Conservation (phyloP, 192 early-diverging fungal genomes). For the Jimgerdemannia lactiflua region DNA sequence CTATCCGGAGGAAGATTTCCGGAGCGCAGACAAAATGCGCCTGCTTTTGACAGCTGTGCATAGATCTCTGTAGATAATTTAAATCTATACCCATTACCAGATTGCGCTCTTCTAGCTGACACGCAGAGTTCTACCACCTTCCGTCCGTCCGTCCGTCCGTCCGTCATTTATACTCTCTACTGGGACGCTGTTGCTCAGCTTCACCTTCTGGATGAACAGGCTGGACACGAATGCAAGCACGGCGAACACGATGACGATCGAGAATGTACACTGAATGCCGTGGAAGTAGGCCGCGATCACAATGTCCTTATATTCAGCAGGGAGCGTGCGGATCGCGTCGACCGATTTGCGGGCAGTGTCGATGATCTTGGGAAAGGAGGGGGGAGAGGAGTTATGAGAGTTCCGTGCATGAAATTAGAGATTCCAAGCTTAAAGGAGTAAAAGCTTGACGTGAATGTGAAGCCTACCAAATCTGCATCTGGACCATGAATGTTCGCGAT, state of each 20-base stretch:
- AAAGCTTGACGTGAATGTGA: background rate
- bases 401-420: too few species aligned
- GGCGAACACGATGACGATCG: background rate
- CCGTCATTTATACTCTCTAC: too few species aligned
- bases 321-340: conserved; percentile 11
- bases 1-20: too few species aligned
- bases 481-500: conserved; percentile 25
- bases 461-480: conserved; percentile 22
- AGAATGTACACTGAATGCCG: conserved; percentile 9
- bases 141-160: too few species aligned
- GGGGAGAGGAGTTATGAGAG: background rate
- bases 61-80: too few species aligned
- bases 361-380: conserved; percentile 9
- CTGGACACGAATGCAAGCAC: conserved; percentile 5
- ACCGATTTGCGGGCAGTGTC: conserved; percentile 31
- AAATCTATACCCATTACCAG: too few species aligned
- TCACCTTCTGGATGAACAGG: conserved; percentile 6
- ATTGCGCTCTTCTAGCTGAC: too few species aligned
- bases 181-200: background rate
- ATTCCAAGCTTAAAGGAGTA: too few species aligned
- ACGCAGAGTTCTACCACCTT: too few species aligned
- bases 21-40: too few species aligned
- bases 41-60: too few species aligned
- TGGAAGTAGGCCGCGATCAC: conserved; percentile 10
- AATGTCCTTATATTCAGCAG: conserved; percentile 1